phyloP scores from a whole-genome alignment of 352 stramenopile species.

The Plasmopara viticola region DNA sequence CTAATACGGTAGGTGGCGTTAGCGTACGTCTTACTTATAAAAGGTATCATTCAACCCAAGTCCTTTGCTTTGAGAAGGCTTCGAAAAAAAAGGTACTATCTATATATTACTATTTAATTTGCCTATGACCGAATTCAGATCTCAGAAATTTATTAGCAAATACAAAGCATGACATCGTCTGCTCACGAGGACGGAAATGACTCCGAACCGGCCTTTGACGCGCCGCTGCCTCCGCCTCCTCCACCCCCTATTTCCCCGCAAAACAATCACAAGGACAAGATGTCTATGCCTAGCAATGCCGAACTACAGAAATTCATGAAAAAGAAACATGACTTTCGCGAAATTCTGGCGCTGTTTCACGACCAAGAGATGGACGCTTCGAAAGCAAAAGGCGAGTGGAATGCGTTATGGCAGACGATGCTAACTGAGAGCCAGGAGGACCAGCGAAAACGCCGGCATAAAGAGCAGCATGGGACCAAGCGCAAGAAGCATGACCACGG shows the following conservation, averaged over 20 bases:
- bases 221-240: conserved; percentile 28
- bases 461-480: conserved; percentile 30
- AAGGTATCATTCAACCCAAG: too few relatives aligned
- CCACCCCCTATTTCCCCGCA: conserved; percentile 33
- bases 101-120: too few relatives aligned
- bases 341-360: conserved; percentile 63
- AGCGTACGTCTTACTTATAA: too few relatives aligned
- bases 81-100: too few relatives aligned
- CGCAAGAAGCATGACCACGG: conserved; percentile 28
- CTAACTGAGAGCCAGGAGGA: conserved; percentile 59
- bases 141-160: conserved; percentile 6
- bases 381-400: conserved; percentile 28
- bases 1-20: too few relatives aligned
- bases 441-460: conserved; percentile 33
- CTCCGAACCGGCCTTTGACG: conserved; percentile 5
- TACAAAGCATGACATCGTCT: neutral
- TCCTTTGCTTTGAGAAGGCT: too few relatives aligned
- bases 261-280: conserved; percentile 23
- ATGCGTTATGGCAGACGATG: conserved; percentile 39
- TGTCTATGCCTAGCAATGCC: conserved; percentile 2
- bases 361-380: conserved; percentile 17
- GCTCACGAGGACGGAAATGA: neutral
- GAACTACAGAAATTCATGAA: conserved; percentile 22
- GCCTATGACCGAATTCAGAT: conserved; percentile 1
- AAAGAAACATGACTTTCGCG: conserved; percentile 52